Evolutionary conservation across 2,329 filamentous ascomycete genomes (phyloP), one percentile per base, ranked within the genome.

Genomic region (Penicillium sp.): DNA sequence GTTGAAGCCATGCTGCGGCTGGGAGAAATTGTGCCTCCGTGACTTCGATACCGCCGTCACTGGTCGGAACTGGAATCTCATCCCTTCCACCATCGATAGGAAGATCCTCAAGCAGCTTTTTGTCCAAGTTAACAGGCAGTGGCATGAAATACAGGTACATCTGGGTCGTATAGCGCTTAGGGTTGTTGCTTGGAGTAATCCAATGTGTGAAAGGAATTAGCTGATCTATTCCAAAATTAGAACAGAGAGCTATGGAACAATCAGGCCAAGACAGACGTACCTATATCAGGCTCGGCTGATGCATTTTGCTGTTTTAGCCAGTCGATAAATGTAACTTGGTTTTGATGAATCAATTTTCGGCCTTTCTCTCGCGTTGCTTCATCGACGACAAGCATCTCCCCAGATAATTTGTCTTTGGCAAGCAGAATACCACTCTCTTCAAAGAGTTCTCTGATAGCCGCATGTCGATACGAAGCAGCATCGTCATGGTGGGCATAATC

Each of bases 111-210:
- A 67, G 60, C 2, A 74, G 46, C 2, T 61, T 58, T 29, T 67
- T 67, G 23, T 71, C 69, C 3, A 67, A 59, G 13, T 72, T 64
- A 13, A 68, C 54, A n/a, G 75, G 71, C 10, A 87, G 75, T 0
- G 92, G 92, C 2, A 97, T 81, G 73, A 95, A 87, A 74, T 96
- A 96, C 10, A 97, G 73, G 75, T 97, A 99, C 93, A 97, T 97
- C 70, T 97, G 92, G 0, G 93, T 97, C 0, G 90, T 91, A 76
- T 95, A 99, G 42, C 94, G 84, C 64, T 87, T 91, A 0, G 86
- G 83, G 1, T 88, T 77, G 57, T 83, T 85, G 0, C 63, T 66
- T 0, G 93, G 93, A 2, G 94, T 97, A 52, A 97, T 82, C 94
- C 94, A 97, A 50, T 91, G 85, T 0, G 92, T 96, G 68, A 96